phyloP scores from a whole-genome alignment of 2,329 filamentous ascomycete species.

The Colletotrichum limetticola region DNA sequence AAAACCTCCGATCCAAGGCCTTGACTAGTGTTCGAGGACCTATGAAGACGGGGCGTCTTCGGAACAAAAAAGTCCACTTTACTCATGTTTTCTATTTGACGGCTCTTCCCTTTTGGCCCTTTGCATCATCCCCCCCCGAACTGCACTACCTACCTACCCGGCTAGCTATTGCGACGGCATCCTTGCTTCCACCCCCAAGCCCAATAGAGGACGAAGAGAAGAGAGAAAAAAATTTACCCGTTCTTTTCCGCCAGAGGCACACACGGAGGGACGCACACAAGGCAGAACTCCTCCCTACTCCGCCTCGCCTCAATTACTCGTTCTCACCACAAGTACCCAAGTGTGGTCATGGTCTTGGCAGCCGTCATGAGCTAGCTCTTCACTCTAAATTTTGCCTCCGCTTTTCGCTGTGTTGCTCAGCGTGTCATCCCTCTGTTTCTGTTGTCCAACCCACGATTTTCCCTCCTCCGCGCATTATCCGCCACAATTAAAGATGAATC shows the following conservation, averaged over 20 bases:
- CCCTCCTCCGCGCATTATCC: constrained; percentile 31
- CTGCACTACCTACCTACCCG: constrained; percentile 4
- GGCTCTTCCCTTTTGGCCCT: constrained; percentile 11
- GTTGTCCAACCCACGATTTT: constrained; percentile 26
- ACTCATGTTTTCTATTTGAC: constrained; percentile 19
- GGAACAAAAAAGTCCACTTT: constrained; percentile 32
- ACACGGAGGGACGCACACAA: neutral
- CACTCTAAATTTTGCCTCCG: constrained; percentile 18
- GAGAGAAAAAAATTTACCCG: constrained; percentile 15
- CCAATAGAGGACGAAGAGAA: constrained; percentile 16
- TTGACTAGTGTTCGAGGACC: constrained; percentile 26
- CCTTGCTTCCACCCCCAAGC: constrained; percentile 24
- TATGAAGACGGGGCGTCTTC: constrained; percentile 28
- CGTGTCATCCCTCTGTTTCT: constrained; percentile 19
- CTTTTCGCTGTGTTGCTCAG: constrained; percentile 29
- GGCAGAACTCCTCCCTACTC: constrained; percentile 11
- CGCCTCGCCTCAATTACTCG: constrained; percentile 1
- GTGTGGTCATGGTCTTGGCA: constrained; percentile 43
- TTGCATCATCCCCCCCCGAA: constrained; percentile 29
- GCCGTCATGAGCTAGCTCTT: constrained; percentile 50
- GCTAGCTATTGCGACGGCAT: constrained; percentile 27
- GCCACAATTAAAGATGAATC: constrained; percentile 45
- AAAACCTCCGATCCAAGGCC: constrained; percentile 16
- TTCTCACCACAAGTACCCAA: constrained; percentile 4
- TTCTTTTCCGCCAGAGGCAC: constrained; percentile 27